These are phyloP conservation scores for Ilyonectria robusta DNA, from an alignment of 2,329 filamentous ascomycete genomes.

Conservation along the genomic window DNA sequence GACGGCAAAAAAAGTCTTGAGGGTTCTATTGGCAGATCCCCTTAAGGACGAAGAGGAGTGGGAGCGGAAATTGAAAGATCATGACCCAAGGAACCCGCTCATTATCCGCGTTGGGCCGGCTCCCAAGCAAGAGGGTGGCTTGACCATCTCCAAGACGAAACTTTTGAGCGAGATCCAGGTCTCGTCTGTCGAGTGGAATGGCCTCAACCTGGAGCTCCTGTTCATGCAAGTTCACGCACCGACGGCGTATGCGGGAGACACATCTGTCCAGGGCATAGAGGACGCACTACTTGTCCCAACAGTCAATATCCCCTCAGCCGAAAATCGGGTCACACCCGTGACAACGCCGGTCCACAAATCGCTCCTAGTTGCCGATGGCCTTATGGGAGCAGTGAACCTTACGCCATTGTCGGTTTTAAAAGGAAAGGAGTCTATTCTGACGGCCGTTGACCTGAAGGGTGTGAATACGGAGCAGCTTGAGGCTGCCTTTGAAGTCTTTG, in stretches of 20 bases:
- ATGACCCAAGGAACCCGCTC: slow-evolving; percentile 69
- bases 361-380: slow-evolving; percentile 80
- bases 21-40: slow-evolving; percentile 79
- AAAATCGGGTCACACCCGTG: slow-evolving; percentile 75
- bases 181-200: slow-evolving; percentile 73
- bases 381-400: slow-evolving; percentile 75
- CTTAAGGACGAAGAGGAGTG: slow-evolving; percentile 73
- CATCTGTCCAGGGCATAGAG: slow-evolving; percentile 61
- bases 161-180: slow-evolving; percentile 72
- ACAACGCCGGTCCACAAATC: slow-evolving; percentile 88
- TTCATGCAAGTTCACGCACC: slow-evolving; percentile 66
- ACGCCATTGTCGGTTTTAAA: slow-evolving; percentile 59
- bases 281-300: slow-evolving; percentile 82
- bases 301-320: slow-evolving; percentile 78
- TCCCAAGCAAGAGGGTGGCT: slow-evolving; percentile 46
- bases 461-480: slow-evolving; percentile 55
- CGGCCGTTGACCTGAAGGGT: slow-evolving; percentile 71
- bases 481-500: slow-evolving; percentile 69
- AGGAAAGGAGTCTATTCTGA: slow-evolving; percentile 61
- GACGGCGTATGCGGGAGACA: slow-evolving; percentile 49
- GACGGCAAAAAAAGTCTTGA: slow-evolving; percentile 75
- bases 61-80: slow-evolving; percentile 73
- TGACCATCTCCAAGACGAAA: slow-evolving; percentile 49
- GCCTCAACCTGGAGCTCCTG: slow-evolving; percentile 75
- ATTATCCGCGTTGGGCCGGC: slow-evolving; percentile 69